Evolutionary conservation across 257 asterid genomes (phyloP), one percentile per base, ranked within the genome.

Genomic region (Apocynum venetum): DNA sequence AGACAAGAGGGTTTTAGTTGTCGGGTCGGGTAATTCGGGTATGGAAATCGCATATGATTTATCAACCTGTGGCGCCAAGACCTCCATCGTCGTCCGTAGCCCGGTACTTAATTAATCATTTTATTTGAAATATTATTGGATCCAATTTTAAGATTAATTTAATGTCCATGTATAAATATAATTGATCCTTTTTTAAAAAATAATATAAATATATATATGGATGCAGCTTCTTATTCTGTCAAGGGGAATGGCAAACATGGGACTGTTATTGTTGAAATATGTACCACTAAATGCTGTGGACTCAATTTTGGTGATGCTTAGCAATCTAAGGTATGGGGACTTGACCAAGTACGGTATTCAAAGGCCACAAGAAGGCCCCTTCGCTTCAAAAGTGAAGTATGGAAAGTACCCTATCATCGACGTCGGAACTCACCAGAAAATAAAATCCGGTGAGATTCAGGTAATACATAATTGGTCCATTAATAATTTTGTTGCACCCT

Each of bases 1-100:
- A 41, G 83, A 84, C 0, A 85, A 87, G 20, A 81, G 36, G 4
- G 96, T 89, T 2, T 61, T 92, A 84, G 98, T 93, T 25, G 96
- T 92, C 56, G 98, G 98, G 40, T 83, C 96, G 65, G 98, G 98
- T 19, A 93, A 93, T 76, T 93, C 98, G 31, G 97, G 98, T 1
- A 90, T 88, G 96, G 98, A 93, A 38, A 89, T 93, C 63, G 96
- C 97, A 1, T 76, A 87, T 35, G 98, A 93, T 85, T 93, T 93
- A 15, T 85, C 96, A 0, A 78, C 84, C 52, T 44, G 8, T 36
- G 97, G 97, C 11, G 97, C 89, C 1, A 82, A 76, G 14, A 85
- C 97, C 51, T 92, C 97, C 76, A 85, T 94, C 0, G 90, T 86
- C 35, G 83, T 94, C 8, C 92, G 97, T 2, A 93, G 96, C 80